Conservation (phyloP, 352 stramenopile genomes). For the Pythium oligandrum region DNA sequence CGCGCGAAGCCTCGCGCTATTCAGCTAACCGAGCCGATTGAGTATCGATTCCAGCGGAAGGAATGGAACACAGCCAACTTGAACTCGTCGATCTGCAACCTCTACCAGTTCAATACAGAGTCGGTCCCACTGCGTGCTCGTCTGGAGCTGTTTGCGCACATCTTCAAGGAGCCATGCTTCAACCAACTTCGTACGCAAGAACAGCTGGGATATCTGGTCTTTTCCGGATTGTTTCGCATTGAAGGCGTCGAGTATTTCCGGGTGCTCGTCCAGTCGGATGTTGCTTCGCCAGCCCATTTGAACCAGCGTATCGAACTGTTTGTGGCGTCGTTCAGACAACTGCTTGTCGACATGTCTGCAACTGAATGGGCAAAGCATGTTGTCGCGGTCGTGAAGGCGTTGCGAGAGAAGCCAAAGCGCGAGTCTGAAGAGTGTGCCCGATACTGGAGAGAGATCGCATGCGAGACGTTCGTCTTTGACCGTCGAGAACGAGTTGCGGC, state of each 20-base stretch:
- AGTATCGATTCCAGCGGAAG: slow-evolving; percentile 49
- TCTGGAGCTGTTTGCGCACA: slow-evolving; percentile 80
- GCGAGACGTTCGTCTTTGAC: slow-evolving; percentile 68
- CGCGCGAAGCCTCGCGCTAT: slow-evolving; percentile 45
- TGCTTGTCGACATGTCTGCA: slow-evolving; percentile 27
- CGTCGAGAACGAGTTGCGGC: slow-evolving; percentile 42
- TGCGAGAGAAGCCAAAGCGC: slow-evolving; percentile 69
- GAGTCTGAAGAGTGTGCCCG: slow-evolving; percentile 60
- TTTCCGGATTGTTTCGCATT: slow-evolving; percentile 37
- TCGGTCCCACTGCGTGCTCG: slow-evolving; percentile 34
- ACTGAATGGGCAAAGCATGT: slow-evolving; percentile 47
- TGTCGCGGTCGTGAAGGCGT: slow-evolving; percentile 47
- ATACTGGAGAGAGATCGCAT: slow-evolving; percentile 60
- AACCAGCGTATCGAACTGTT: slow-evolving; percentile 76
- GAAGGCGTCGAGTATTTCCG: slow-evolving; percentile 64
- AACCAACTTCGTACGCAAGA: slow-evolving; percentile 92
- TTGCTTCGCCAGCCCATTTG: slow-evolving; percentile 53
- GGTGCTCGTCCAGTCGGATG: slow-evolving; percentile 80
- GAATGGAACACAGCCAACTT: slow-evolving; percentile 69
- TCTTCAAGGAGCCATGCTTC: slow-evolving; percentile 89
- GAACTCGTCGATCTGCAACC: slow-evolving; percentile 70
- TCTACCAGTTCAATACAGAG: slow-evolving; percentile 66
- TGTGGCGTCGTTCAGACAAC: slow-evolving; percentile 37
- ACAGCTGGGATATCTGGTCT: slow-evolving; percentile 90
- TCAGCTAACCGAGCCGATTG: slow-evolving; percentile 34